These are phyloP conservation scores for Rachicladosporium sp. DNA, from an alignment of 2,329 filamentous ascomycete species.

Conservation along the genomic window DNA sequence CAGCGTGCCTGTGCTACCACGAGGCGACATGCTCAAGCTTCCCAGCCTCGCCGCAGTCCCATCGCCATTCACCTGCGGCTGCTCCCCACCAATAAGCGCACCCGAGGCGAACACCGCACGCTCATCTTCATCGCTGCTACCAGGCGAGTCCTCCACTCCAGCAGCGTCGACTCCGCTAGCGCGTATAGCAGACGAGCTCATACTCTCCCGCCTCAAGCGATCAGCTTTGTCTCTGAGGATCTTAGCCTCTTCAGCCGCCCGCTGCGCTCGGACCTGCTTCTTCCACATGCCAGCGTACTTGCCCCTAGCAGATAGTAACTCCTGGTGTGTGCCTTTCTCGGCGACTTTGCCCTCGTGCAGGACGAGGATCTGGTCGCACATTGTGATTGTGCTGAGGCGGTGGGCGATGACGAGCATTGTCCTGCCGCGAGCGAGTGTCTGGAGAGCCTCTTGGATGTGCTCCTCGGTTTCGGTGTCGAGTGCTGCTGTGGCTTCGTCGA, in stretches of 20 bases:
- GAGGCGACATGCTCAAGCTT: conserved; percentile 1
- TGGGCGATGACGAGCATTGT: conserved; percentile 93
- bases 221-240: conserved; percentile 39
- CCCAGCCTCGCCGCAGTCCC: conserved; percentile 1
- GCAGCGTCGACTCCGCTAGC: conserved; percentile 8
- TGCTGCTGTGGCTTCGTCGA: conserved; percentile 87
- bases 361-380: conserved; percentile 44
- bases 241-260: conserved; percentile 37
- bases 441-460: conserved; percentile 79
- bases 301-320: conserved; percentile 35
- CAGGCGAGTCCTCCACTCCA: conserved; percentile 23
- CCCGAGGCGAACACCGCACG: conserved; percentile 3
- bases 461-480: conserved; percentile 87
- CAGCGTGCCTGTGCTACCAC: not conserved
- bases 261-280: conserved; percentile 40
- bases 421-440: conserved; percentile 67
- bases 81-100: not conserved
- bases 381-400: conserved; percentile 43
- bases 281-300: conserved; percentile 40
- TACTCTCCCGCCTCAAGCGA: conserved; percentile 35
- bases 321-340: conserved; percentile 40
- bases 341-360: conserved; percentile 40
- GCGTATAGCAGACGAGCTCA: conserved; percentile 28
- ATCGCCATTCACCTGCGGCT: not conserved
- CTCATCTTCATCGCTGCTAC: conserved; percentile 26